Base-by-base conservation (phyloP, 2,329 filamentous ascomycete species). In the Alternaria sp. region DNA sequence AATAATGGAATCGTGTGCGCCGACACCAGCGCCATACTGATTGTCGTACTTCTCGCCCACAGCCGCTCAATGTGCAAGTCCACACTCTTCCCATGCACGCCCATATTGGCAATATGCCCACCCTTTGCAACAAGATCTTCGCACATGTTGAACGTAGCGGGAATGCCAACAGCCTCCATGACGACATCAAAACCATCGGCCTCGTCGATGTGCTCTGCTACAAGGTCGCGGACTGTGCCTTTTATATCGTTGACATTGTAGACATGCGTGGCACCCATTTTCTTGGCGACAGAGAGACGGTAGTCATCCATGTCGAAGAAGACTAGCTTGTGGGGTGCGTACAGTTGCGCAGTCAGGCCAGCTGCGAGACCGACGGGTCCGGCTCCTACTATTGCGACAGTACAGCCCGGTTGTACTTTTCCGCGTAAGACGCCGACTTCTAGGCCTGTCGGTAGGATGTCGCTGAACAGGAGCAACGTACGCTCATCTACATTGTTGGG, bases 291-390 rank as follows among this genome's bases (percentile, higher is more conserved):
- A 8, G 10, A 14, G n/a, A 50, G 46, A 3, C 46, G 28, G 85
- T 80, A 78, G 3, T 79, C 73, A 58, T 87, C 85, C 40, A 76
- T 75, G 65, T 88, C 86, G 22, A 89, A 74, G 62, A 83, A 80
- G 10, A 88, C 82, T 25, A 87, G 75, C 60, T 79, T 74, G 3
- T 81, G 76, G 0, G 86, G 86, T 0, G 84, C 82, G 67, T 86
- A 88, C 52, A 88, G 77, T 68, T 83, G 81, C 3, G 85, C 81
- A 4, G 85, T 86, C 44, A 87, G 77, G n/a, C 86, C 71, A 1
- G 82, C 82, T 0, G 84, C 83, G n/a, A 88, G 73, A 0, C 86
- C 86, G 2, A 89, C 81, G 0, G 86, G 85, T 0, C 86, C 86
- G 3, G 82, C 79, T 1, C 87, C 86, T 2, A 88, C 80, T 53